Base-by-base conservation (phyloP, 2,329 filamentous ascomycete species). In the Shiraia bambusicola region DNA sequence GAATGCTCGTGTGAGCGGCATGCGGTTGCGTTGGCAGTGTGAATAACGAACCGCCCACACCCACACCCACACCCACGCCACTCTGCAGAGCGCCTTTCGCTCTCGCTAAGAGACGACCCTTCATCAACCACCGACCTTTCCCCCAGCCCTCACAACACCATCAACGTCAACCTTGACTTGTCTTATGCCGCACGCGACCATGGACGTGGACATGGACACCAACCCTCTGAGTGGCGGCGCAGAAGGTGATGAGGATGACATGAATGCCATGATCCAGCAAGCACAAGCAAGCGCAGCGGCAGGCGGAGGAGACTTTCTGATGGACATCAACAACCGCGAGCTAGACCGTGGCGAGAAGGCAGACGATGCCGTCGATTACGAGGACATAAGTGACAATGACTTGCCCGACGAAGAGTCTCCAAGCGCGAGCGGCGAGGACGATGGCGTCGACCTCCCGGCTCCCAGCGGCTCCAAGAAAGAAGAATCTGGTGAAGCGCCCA, bases 381-480 rank as follows among this genome's bases (percentile, higher is more conserved):
- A 88, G 63, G 88, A 95, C 61, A 91, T 97, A 49, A 86, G 86
- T 52, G 92, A 97, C 65, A 90, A 94, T 63, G 91, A 96, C 50
- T 77, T 95, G 6, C 86, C 89, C 6, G 88, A 93, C 50, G 84
- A 88, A 46, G 79, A 83, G 44, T 54, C 56, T 15, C 52, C 47
- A 24, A 35, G 29, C 30, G 58, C 45, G 25, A 38, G 31, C 31
- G 58, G 51, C 28, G 55, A 52, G 9, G 50, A 47, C 31, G 56
- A 52, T 24, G 52, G 44, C 22, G 42, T 51, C 26, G 48, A 45
- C 15, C 40, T 53, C 6, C 57, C 50, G 6, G 58, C 59, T 28
- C 54, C 58, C 32, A 67, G 63, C 32, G 66, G 63, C 11, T 64
- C 56, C 6, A 65, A 61, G 1, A 40, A 65, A 36, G 56, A 66